Percentiles rank a stretch among this genome's conserved stretches.
Evolutionary conservation across 768 basidiomycete species (phyloP).

Genomic region (Auriscalpium microsporum): DNA sequence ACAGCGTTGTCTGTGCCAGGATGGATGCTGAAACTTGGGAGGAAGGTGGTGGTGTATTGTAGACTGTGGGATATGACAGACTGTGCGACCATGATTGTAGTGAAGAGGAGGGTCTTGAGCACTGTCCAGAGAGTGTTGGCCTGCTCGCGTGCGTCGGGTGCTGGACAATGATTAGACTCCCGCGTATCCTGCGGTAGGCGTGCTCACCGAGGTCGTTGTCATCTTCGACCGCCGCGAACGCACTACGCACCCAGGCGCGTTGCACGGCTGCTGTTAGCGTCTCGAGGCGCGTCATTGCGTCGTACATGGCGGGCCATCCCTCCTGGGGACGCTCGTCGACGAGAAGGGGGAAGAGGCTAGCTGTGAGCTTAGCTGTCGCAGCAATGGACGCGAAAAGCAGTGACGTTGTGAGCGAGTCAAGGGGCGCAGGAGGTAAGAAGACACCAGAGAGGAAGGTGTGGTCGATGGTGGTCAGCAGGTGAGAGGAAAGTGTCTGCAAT

Average conservation of each 20-base stretch:
- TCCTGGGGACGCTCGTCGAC: conserved; percentile 17
- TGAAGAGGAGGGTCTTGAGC: conserved; percentile 72
- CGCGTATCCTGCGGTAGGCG: background rate
- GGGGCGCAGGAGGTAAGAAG: conserved; percentile 40
- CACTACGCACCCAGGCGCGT: conserved; percentile 21
- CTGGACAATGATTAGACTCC: conserved; percentile 20
- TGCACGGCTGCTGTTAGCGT: conserved; percentile 17
- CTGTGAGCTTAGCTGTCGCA: conserved; percentile 15
- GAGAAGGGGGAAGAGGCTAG: conserved; percentile 18
- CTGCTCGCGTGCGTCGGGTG: conserved; percentile 35
- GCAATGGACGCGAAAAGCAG: conserved; percentile 20
- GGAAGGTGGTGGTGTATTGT: conserved; percentile 16
- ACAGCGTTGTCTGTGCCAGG: conserved; percentile 47
- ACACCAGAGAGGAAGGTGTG: conserved; percentile 48
- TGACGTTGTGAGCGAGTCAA: conserved; percentile 15
- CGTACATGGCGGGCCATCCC: conserved; percentile 21
- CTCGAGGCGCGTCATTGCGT: conserved; percentile 14
- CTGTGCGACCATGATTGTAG: conserved; percentile 60
- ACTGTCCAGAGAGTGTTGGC: conserved; percentile 52
- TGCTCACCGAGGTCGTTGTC: conserved; percentile 23
- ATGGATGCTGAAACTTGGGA: conserved; percentile 28
- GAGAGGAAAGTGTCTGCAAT: conserved; percentile 27
- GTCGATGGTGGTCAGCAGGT: conserved; percentile 36
- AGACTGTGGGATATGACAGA: conserved; percentile 50
- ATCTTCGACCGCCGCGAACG: conserved; percentile 18